A percentile compares a stretch with the other conserved stretches of the same genome.
Conservation (phyloP, 495 filamentous ascomycete genomes). For the Penicillium atrosanguineum region DNA sequence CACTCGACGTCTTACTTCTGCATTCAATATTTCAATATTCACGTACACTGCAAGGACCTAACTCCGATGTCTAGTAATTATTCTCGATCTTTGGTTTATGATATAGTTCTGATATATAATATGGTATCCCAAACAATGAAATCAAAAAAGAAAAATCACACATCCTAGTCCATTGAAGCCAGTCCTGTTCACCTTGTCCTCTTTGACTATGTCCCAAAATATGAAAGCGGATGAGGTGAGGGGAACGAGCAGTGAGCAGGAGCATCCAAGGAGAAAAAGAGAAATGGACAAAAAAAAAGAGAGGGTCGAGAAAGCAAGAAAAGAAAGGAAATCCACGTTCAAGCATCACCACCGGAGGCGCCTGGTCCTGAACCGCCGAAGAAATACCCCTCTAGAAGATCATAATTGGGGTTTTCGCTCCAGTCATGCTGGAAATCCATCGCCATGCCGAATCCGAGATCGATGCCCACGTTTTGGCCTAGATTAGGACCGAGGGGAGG, state of each 20-base stretch:
- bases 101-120: conserved; percentile 9
- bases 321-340: conserved; percentile 5
- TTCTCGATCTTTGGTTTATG: background rate
- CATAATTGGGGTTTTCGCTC: conserved; percentile 72
- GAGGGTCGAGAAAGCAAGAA: background rate
- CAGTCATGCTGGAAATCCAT: conserved; percentile 76
- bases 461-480: conserved; percentile 54
- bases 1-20: conserved; percentile 5
- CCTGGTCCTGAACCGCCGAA: conserved; percentile 60
- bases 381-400: conserved; percentile 90
- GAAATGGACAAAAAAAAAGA: conserved; percentile 1
- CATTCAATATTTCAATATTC: background rate
- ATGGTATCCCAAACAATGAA: conserved; percentile 16
- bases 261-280: background rate
- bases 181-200: conserved; percentile 10
- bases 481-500: conserved; percentile 32
- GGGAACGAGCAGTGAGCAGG: conserved; percentile 1
- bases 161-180: conserved; percentile 6
- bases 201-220: conserved; percentile 15
- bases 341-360: conserved; percentile 27
- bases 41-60: conserved; percentile 9
- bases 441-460: conserved; percentile 73
- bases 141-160: conserved; percentile 3
- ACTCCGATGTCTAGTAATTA: background rate
- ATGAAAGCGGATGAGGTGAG: conserved; percentile 1